A percentile compares a stretch with the other conserved stretches of the same genome.
Evolutionary conservation across 1,284 basidiomycete genomes (phyloP).

Genomic region (Termitomyces sp.): DNA sequence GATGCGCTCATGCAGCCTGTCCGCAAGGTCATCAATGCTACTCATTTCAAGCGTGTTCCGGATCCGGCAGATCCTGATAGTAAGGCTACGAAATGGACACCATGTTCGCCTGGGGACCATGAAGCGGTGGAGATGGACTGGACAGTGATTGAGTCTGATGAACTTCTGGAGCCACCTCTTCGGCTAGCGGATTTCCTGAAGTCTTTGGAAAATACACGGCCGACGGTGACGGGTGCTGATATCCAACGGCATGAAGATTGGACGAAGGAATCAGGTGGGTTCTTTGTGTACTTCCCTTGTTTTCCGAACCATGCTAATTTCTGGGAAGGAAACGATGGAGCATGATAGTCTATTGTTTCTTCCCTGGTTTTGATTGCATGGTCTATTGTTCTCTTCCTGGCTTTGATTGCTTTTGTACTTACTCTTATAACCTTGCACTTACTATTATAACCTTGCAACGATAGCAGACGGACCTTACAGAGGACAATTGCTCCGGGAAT

Average conservation of each 20-base stretch:
- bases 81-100: slow-evolving; percentile 65
- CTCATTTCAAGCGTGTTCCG: slow-evolving; percentile 81
- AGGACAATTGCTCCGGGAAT: neutral
- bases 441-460: neutral
- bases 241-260: slow-evolving; percentile 90
- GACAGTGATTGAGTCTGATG: slow-evolving; percentile 89
- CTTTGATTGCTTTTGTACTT: neutral
- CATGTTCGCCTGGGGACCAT: slow-evolving; percentile 91
- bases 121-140: slow-evolving; percentile 88
- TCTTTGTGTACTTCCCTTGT: neutral
- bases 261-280: slow-evolving; percentile 80
- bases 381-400: neutral
- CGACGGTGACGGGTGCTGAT: slow-evolving; percentile 88
- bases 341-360: slow-evolving; percentile 13
- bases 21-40: slow-evolving; percentile 91
- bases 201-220: slow-evolving; percentile 76
- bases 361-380: neutral
- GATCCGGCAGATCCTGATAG: slow-evolving; percentile 28
- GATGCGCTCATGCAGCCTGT: slow-evolving; percentile 99
- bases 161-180: slow-evolving; percentile 84
- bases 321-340: slow-evolving; percentile 20
- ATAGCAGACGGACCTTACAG: neutral
- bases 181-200: slow-evolving; percentile 82
- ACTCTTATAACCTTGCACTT: neutral
- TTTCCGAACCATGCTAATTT: neutral